Evolutionary conservation across 495 filamentous ascomycete genomes (phyloP).

Genomic region (Hapsidospora chrysogenum): DNA sequence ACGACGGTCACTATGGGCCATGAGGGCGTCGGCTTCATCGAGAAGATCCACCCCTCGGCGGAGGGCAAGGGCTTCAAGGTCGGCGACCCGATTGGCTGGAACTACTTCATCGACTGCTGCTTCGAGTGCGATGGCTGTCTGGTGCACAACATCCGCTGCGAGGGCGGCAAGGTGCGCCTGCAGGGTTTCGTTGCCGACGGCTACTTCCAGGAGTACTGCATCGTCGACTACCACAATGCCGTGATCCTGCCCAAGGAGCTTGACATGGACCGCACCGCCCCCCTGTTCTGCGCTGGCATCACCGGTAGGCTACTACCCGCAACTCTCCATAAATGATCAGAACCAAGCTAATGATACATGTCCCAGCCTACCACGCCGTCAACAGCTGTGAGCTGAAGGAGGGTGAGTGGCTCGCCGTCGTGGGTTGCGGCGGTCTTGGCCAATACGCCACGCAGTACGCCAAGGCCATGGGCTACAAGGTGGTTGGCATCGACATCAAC

Average conservation of each 20-base stretch:
- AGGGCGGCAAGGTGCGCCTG: constrained; percentile 14
- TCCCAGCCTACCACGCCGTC: constrained; percentile 21
- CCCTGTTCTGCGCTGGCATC: constrained; percentile 23
- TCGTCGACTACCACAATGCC: constrained; percentile 20
- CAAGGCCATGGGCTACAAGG: constrained; percentile 43
- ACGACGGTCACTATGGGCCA: constrained; percentile 14
- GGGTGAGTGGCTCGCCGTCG: constrained; percentile 35
- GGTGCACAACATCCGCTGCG: constrained; percentile 19
- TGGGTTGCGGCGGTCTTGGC: constrained; percentile 48
- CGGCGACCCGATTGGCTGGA: constrained; percentile 19
- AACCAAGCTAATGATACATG: no score
- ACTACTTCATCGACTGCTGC: constrained; percentile 19
- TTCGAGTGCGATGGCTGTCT: constrained; percentile 21
- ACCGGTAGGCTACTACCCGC: no score
- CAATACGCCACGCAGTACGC: constrained; percentile 44
- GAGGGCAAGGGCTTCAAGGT: constrained; percentile 19
- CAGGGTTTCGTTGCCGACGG: constrained; percentile 20
- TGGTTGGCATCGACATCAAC: constrained; percentile 41
- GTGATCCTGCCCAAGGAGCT: constrained; percentile 14
- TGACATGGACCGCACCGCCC: constrained; percentile 13
- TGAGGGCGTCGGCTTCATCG: constrained; percentile 20
- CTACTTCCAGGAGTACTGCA: constrained; percentile 20
- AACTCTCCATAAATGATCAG: no score
- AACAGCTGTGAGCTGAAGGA: constrained; percentile 17
- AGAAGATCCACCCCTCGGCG: constrained; percentile 13